Evolutionary conservation across 2,329 filamentous ascomycete species (phyloP).

Genomic region (Colletotrichum cereale): DNA sequence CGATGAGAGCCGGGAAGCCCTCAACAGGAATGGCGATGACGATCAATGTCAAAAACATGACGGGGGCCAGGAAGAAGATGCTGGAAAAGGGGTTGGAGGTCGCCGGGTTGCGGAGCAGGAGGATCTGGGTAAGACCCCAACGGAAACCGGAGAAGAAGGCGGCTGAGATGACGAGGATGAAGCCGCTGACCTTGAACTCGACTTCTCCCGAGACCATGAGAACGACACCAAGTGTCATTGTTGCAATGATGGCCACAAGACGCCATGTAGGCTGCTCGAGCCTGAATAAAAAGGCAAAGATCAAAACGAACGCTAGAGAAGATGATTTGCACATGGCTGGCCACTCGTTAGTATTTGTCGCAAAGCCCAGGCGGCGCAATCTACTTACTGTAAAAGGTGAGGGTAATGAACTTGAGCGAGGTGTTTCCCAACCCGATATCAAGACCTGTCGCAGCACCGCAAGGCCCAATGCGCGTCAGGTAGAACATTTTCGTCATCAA

Average conservation of each 20-base stretch:
- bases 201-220: constrained; percentile 99
- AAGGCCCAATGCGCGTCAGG: constrained; percentile 89
- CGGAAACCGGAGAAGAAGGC: constrained; percentile 97
- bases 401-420: constrained; percentile 93
- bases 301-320: constrained; percentile 90
- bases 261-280: constrained; percentile 90
- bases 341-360: constrained; percentile 43
- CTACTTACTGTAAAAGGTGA: constrained; percentile 90
- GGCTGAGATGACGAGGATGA: constrained; percentile 91
- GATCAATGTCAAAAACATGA: constrained; percentile 92
- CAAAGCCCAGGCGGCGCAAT: neutral
- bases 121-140: constrained; percentile 98
- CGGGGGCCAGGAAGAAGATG: constrained; percentile 96
- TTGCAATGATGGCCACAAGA: constrained; percentile 86
- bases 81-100: constrained; percentile 97
- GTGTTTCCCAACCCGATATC: constrained; percentile 98
- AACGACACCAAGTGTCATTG: constrained; percentile 93
- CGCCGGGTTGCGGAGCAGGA: constrained; percentile 91
- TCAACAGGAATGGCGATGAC: constrained; percentile 88
- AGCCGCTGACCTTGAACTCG: constrained; percentile 87
- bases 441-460: constrained; percentile 90
- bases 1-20: constrained; percentile 76
- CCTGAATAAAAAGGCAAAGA: constrained; percentile 95
- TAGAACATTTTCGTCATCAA: constrained; percentile 93
- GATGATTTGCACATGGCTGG: constrained; percentile 98